These are phyloP conservation scores for Pugionium cornutum DNA, from an alignment of 345 rosid species.

Conservation along the genomic window DNA sequence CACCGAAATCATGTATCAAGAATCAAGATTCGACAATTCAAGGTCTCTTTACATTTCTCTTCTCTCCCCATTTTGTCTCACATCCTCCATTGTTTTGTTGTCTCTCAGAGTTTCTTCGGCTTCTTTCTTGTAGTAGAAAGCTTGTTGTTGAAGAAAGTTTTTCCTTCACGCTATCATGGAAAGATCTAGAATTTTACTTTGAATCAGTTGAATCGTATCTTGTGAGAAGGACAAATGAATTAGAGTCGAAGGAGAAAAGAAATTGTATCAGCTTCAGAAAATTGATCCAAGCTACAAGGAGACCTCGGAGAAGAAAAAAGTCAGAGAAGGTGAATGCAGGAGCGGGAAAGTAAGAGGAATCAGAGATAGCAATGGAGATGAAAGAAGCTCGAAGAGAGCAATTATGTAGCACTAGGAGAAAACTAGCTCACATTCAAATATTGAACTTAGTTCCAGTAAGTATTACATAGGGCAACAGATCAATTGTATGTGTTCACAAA, in stretches of 20 bases:
- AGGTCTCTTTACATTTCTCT: too few relatives aligned
- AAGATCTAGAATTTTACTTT: not conserved
- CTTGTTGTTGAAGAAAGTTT: conserved; percentile 19
- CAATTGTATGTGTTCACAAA: conserved; percentile 16
- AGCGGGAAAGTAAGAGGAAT: not conserved
- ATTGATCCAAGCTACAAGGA: not conserved
- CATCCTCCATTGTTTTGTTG: too few relatives aligned
- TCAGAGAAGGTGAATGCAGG: not conserved
- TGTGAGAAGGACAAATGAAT: not conserved
- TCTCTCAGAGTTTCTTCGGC: too few relatives aligned
- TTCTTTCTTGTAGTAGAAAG: not conserved
- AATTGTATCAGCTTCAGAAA: not conserved
- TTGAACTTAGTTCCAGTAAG: too few relatives aligned
- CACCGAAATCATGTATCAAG: too few relatives aligned
- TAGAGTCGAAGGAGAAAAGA: conserved; percentile 10
- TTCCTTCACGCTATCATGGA: conserved; percentile 10
- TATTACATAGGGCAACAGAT: not conserved
- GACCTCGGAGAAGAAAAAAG: not conserved
- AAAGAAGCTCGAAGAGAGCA: conserved; percentile 1
- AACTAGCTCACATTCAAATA: conserved; percentile 23
- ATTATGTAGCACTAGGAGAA: not conserved
- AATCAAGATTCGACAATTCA: too few relatives aligned
- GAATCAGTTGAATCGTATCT: not conserved
- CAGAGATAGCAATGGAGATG: not conserved
- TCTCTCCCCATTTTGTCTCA: too few relatives aligned